Evolutionary conservation across 495 filamentous ascomycete species (phyloP), one percentile per base, ranked within the genome.

Genomic region (Cercophora samala): DNA sequence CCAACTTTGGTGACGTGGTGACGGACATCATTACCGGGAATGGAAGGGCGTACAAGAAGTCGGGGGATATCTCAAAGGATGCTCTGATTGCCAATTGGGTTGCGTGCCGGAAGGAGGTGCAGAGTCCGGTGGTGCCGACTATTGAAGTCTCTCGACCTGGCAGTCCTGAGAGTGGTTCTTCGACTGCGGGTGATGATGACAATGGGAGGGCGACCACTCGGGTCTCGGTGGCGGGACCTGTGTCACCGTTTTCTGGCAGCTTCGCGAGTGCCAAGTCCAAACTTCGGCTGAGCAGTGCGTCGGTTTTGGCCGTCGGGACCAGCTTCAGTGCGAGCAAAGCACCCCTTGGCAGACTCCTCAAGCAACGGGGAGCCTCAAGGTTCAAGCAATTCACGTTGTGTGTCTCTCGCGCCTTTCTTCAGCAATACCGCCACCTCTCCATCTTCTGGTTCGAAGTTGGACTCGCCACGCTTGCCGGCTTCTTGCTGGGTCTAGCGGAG

Each of bases 401-500:
- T 66, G 74, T 85, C 46, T 58, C 59, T 4, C 82, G 86, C 11
- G 75, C 80, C 17, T 74, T 85, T 29, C 77, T 82, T 2, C 86
- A 88, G 73, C 86, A 88, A 70, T 81, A 82, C 74, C 81, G 84
- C 66, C 74, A 77, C 25, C 76, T 72, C 51, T 74, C 79, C 3
- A 70, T 76, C 5, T 81, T 86, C 69, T 82, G 75, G 71, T 81
- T 84, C 67, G 85, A 87, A 69, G 81, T 87, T 62, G 77, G 75
- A 25, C 75, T 84, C 25, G 81, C 80, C 54, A 77, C 79, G 0
- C 64, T 88, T 4, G 80, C 81, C 0, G 86, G 86, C 3, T 66
- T 83, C 46, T 73, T 88, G 6, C 82, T 88, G 19, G 86, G 86
- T 1, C 75, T 88, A 0, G 81, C 85, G 0, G 73, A 81, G 61